These are phyloP conservation scores for Thymus mandschuricus DNA, from an alignment of 257 asterid genomes.

Conservation along the genomic window DNA sequence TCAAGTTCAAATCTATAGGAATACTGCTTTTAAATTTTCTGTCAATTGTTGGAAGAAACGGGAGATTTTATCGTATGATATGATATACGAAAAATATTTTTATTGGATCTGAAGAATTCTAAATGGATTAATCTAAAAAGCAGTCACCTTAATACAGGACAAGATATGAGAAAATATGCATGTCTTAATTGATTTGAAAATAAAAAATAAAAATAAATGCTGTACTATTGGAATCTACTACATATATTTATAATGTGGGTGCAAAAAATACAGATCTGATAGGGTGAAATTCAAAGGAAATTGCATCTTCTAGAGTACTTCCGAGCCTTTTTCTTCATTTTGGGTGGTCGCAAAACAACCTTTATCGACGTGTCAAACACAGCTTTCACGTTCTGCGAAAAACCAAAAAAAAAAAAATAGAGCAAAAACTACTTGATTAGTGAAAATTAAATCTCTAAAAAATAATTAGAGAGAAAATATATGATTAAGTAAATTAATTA, in stretches of 20 bases:
- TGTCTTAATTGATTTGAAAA: background rate
- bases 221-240: background rate
- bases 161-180: conserved; percentile 12
- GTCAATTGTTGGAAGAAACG: no score
- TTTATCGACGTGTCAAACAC: conserved; percentile 87
- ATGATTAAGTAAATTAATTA: conserved; percentile 25
- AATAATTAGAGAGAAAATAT: no score
- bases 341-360: conserved; percentile 78
- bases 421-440: background rate
- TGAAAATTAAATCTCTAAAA: no score
- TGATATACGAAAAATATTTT: background rate
- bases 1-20: no score
- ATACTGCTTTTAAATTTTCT: no score
- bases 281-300: conserved; percentile 45
- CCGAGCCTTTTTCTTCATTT: conserved; percentile 61
- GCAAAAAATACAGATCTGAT: background rate
- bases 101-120: conserved; percentile 16
- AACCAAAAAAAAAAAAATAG: background rate
- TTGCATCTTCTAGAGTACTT: conserved; percentile 58
- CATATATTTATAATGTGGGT: background rate
- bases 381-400: conserved; percentile 68
- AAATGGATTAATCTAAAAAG: conserved; percentile 2
- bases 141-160: conserved; percentile 19
- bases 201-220: background rate
- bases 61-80: no score